Conservation (phyloP, 2,329 filamentous ascomycete species). For the Diaporthe citriasiana region DNA sequence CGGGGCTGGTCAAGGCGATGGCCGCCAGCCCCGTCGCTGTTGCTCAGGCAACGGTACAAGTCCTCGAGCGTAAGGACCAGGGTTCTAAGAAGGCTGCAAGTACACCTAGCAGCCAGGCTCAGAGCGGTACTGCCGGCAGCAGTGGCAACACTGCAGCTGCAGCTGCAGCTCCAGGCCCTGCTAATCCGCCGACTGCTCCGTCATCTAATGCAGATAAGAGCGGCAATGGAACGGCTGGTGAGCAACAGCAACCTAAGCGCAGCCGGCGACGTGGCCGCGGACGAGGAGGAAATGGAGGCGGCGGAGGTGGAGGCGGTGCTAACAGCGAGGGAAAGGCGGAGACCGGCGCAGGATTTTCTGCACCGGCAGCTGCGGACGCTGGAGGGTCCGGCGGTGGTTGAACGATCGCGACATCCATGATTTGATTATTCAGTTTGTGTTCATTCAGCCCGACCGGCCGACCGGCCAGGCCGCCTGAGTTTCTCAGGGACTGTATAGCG, state of each 20-base stretch:
- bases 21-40: constrained; percentile 85
- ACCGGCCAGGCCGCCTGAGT: not conserved
- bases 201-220: constrained; percentile 36
- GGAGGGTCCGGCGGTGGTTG: constrained; percentile 35
- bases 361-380: constrained; percentile 13
- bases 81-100: constrained; percentile 48
- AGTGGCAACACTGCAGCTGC: not conserved
- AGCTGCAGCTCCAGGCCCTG: constrained; percentile 11
- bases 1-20: constrained; percentile 82
- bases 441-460: not conserved
- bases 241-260: constrained; percentile 41
- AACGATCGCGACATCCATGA: not conserved
- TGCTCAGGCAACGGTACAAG: constrained; percentile 87
- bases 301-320: constrained; percentile 6
- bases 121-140: constrained; percentile 5
- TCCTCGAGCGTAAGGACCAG: constrained; percentile 83
- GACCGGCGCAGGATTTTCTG: constrained; percentile 22
- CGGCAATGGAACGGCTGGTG: constrained; percentile 26
- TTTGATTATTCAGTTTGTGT: not conserved
- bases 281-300: constrained; percentile 39
- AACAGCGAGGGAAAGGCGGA: constrained; percentile 34
- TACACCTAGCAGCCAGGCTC: constrained; percentile 13
- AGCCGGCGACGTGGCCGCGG: constrained; percentile 42
- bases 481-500: not conserved
- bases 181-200: constrained; percentile 13